Evolutionary conservation across 1,139 yeast species (phyloP), one percentile per base, ranked within the genome.

Genomic region (Diutina neorugosa): DNA sequence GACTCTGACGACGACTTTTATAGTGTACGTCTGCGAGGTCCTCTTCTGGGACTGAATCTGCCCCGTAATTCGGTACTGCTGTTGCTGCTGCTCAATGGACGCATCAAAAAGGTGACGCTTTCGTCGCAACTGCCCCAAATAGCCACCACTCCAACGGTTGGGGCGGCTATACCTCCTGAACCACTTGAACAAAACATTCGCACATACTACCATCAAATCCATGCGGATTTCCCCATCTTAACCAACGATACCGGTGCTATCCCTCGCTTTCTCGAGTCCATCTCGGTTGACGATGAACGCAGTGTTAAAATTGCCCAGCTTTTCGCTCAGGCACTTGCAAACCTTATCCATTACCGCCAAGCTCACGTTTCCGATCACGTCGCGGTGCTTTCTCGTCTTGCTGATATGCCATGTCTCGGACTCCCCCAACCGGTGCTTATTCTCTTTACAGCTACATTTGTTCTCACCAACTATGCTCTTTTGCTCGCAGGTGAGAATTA

Each of bases 401-500:
- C 37, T 12, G 50, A 59, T 43, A 60, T 61, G 41, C 57, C 57
- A 20, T 62, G 63, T 9, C 55, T 63, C 7, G 59, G 59, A 12
- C 58, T 67, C 14, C 65, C 62, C 56, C 73, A 71, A 51, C 61
- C 62, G 43, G 62, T 70, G 61, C 59, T 73, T 65, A 60, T 63
- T 52, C 70, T 62, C 54, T 79, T 59, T 67, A 71, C 80, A 46
- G 66, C 78, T 1, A 68, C 82, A 0, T 69, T 83, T 55, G 69
- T 78, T 1, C 58, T 82, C 21, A 61, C 81, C 46, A 82, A 83
- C 60, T 84, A 81, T 61, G 66, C 80, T 2, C 71, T 82, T 18
- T 66, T 82, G 3, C 66, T 82, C 54, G 78, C 79, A 51, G 87
- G 87, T 1, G 81, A 77, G 56, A 73, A 73, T 48, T 81, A 78